phyloP scores from a whole-genome alignment of 768 basidiomycete genomes.

The Psilocybe sp. region DNA sequence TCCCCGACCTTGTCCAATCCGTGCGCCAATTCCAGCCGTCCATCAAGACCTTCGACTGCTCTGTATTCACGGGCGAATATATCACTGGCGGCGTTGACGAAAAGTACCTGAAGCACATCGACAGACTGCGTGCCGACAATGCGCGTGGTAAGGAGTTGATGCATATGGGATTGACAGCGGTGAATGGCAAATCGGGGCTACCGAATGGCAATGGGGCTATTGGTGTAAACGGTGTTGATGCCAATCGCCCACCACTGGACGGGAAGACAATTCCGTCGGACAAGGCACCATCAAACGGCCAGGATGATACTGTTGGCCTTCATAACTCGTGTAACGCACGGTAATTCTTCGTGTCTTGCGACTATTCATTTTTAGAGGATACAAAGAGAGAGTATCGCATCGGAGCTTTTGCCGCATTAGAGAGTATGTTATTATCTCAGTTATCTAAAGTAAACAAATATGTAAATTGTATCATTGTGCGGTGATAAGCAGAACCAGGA shows the following conservation, averaged over 20 bases:
- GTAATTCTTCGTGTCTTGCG: slow-evolving; percentile 3
- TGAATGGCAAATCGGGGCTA: slow-evolving; percentile 27
- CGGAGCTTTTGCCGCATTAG: not conserved
- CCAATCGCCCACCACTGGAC: slow-evolving; percentile 1
- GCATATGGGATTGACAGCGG: slow-evolving; percentile 30
- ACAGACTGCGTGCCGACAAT: slow-evolving; percentile 80
- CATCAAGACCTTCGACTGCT: slow-evolving; percentile 87
- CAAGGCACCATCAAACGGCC: slow-evolving; percentile 52
- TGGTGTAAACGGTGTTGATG: no score
- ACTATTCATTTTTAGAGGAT: no score
- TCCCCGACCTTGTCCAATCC: slow-evolving; percentile 81
- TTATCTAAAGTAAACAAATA: slow-evolving; percentile 8
- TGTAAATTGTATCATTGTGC: slow-evolving; percentile 8
- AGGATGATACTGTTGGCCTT: slow-evolving; percentile 76
- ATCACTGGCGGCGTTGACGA: slow-evolving; percentile 92
- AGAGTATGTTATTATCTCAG: slow-evolving; percentile 11
- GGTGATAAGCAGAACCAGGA: not conserved
- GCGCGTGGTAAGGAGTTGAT: slow-evolving; percentile 54
- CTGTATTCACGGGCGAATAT: slow-evolving; percentile 97
- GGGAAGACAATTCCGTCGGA: slow-evolving; percentile 22
- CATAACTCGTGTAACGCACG: slow-evolving; percentile 64
- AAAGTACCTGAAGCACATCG: slow-evolving; percentile 71
- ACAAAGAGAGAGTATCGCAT: not conserved
- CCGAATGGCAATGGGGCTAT: slow-evolving; percentile 10
- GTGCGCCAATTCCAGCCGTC: slow-evolving; percentile 81